Evolutionary conservation across 306 rosid genomes (phyloP).

Genomic region (Pterocarpus santalinus): DNA sequence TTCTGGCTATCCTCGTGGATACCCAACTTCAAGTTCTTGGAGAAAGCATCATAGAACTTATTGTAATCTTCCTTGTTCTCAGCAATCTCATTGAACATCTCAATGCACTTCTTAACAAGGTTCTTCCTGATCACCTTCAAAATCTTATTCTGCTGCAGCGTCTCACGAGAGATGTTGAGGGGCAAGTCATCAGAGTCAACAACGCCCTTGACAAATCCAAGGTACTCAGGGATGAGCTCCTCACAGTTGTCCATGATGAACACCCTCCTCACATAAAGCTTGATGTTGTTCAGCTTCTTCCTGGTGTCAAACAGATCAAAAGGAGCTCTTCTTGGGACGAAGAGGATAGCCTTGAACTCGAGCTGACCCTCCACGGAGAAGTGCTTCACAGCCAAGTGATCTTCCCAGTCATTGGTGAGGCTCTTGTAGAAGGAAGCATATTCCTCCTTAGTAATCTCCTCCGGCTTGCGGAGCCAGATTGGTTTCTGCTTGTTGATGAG

Average conservation of each 20-base stretch:
- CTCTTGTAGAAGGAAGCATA: slow-evolving; percentile 75
- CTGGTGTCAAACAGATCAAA: slow-evolving; percentile 67
- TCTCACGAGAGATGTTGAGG: slow-evolving; percentile 72
- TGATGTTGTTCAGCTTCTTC: slow-evolving; percentile 73
- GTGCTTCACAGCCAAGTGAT: slow-evolving; percentile 72
- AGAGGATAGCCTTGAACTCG: slow-evolving; percentile 70
- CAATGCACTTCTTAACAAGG: slow-evolving; percentile 73
- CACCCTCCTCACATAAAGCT: slow-evolving; percentile 73
- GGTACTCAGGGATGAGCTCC: slow-evolving; percentile 74
- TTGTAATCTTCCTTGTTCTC: slow-evolving; percentile 68
- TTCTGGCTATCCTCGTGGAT: slow-evolving; percentile 74
- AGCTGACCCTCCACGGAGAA: slow-evolving; percentile 77
- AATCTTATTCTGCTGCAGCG: slow-evolving; percentile 71
- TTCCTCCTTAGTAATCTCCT: slow-evolving; percentile 67
- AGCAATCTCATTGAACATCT: slow-evolving; percentile 73
- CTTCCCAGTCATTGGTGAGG: slow-evolving; percentile 76
- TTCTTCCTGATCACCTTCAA: slow-evolving; percentile 74
- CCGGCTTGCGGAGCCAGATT: slow-evolving; percentile 73
- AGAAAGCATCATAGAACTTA: slow-evolving; percentile 69
- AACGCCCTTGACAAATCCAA: slow-evolving; percentile 70
- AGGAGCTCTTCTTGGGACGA: slow-evolving; percentile 70
- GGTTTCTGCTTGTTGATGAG: slow-evolving; percentile 77
- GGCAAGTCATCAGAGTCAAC: slow-evolving; percentile 77
- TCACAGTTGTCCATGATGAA: slow-evolving; percentile 78
- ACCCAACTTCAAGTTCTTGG: slow-evolving; percentile 71